A percentile compares a stretch with the other conserved stretches of the same genome.
Evolutionary conservation across 192 early-diverging fungal genomes (phyloP).

Genomic region (Gaertneriomyces sp.): DNA sequence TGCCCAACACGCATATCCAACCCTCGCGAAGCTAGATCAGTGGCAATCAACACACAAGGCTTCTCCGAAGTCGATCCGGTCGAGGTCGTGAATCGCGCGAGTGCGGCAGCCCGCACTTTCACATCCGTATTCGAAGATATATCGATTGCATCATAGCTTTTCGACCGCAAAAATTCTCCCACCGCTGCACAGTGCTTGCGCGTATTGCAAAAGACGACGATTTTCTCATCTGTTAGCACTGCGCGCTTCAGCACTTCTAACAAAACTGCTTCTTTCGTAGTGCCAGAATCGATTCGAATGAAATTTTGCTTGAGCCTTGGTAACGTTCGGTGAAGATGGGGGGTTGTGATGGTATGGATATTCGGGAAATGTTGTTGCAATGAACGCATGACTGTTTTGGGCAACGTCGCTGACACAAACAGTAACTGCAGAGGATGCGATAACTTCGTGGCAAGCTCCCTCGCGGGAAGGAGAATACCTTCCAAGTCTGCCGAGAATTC

Average conservation of each 20-base stretch:
- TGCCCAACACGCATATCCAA: slow-evolving; percentile 86
- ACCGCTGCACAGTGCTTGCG: slow-evolving; percentile 31
- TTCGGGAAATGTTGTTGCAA: slow-evolving; percentile 13
- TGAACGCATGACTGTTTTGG: slow-evolving; percentile 40
- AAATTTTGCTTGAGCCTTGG: slow-evolving; percentile 76
- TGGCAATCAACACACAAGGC: slow-evolving; percentile 72
- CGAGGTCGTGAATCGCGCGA: slow-evolving; percentile 16
- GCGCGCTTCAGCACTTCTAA: slow-evolving; percentile 67
- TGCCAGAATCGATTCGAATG: slow-evolving; percentile 69
- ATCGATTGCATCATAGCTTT: slow-evolving; percentile 19
- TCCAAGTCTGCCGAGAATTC: slow-evolving; percentile 69
- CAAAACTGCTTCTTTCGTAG: slow-evolving; percentile 62
- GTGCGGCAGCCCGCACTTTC: slow-evolving; percentile 9
- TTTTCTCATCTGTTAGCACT: slow-evolving; percentile 52
- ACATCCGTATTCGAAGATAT: slow-evolving; percentile 18
- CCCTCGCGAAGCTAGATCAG: slow-evolving; percentile 86
- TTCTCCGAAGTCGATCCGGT: background rate
- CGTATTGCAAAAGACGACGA: slow-evolving; percentile 87
- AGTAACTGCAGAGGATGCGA: slow-evolving; percentile 11
- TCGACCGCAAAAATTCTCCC: slow-evolving; percentile 25
- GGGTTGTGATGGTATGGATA: slow-evolving; percentile 69
- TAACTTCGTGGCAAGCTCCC: slow-evolving; percentile 30
- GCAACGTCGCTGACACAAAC: slow-evolving; percentile 39
- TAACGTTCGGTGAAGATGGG: slow-evolving; percentile 72
- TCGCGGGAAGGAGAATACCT: slow-evolving; percentile 49